These are phyloP conservation scores for Chamaenerion angustifolium DNA, from an alignment of 345 rosid species.

Conservation along the genomic window DNA sequence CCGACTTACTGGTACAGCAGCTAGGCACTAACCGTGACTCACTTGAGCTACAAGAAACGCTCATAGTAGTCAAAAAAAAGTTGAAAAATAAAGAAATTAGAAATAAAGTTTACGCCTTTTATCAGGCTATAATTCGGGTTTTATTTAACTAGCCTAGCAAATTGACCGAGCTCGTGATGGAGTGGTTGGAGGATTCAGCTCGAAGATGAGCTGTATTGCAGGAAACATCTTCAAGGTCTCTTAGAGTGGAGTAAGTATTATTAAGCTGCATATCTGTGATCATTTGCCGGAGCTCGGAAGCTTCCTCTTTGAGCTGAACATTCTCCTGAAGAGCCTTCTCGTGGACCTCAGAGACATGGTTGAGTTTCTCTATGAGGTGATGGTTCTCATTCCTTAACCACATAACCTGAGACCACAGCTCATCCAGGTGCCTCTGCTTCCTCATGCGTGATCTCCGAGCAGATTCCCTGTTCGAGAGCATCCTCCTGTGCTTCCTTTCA, in stretches of 20 bases:
- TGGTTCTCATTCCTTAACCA: slow-evolving; percentile 78
- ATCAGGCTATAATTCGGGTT: too few species aligned
- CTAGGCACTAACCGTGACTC: too few species aligned
- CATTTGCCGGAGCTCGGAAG: slow-evolving; percentile 46
- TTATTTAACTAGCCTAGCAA: slow-evolving; percentile 15
- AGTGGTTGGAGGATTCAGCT: slow-evolving; percentile 18
- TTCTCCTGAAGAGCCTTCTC: slow-evolving; percentile 47
- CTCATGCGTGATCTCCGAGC: slow-evolving; percentile 90
- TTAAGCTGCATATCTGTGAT: slow-evolving; percentile 41
- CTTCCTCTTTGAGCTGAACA: slow-evolving; percentile 58
- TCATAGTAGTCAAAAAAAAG: too few species aligned
- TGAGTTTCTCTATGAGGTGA: slow-evolving; percentile 58
- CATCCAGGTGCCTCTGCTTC: slow-evolving; percentile 85
- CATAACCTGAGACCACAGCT: slow-evolving; percentile 75
- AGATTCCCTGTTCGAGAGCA: slow-evolving; percentile 86
- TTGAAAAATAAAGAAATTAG: too few species aligned
- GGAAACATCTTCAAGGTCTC: slow-evolving; percentile 33
- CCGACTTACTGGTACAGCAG: too few species aligned
- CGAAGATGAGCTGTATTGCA: slow-evolving; percentile 18
- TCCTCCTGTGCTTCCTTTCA: slow-evolving; percentile 78
- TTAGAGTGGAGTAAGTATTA: slow-evolving; percentile 30
- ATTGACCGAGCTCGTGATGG: slow-evolving; percentile 14
- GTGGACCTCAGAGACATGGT: slow-evolving; percentile 41
- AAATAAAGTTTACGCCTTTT: too few species aligned
- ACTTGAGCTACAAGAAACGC: too few species aligned